phyloP scores from a whole-genome alignment of 2,329 filamentous ascomycete genomes.

The Atkinsonella texensis region DNA sequence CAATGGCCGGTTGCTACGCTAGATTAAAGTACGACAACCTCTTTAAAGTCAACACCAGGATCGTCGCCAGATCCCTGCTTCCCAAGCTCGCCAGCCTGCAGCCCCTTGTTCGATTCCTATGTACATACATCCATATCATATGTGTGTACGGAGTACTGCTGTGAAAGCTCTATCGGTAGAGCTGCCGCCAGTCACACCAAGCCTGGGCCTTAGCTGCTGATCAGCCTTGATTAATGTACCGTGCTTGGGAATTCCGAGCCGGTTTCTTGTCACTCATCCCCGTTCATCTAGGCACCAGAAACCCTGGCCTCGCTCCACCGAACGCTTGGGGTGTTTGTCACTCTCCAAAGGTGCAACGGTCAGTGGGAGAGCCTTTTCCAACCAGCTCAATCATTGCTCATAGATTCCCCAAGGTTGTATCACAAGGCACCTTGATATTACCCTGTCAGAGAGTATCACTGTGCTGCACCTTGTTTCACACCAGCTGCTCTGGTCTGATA shows the following conservation, averaged over 20 bases:
- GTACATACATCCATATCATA: too few species aligned
- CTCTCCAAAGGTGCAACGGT: constrained; percentile 27
- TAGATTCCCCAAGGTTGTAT: constrained; percentile 36
- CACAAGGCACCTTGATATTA: constrained; percentile 21
- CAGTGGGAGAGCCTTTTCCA: neutral
- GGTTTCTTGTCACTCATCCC: constrained; percentile 7
- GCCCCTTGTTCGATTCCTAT: constrained; percentile 16
- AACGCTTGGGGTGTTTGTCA: constrained; percentile 16
- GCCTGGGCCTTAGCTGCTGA: constrained; percentile 31
- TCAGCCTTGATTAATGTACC: constrained; percentile 18
- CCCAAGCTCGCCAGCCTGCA: constrained; percentile 22
- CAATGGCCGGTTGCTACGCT: too few species aligned
- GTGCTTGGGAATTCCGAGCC: constrained; percentile 14
- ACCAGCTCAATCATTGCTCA: constrained; percentile 29
- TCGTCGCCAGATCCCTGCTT: constrained; percentile 5
- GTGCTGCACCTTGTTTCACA: constrained; percentile 41
- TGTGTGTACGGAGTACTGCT: neutral
- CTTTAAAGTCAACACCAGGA: neutral
- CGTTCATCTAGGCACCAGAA: constrained; percentile 7
- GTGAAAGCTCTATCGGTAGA: constrained; percentile 20
- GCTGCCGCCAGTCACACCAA: constrained; percentile 35
- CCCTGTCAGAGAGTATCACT: constrained; percentile 28
- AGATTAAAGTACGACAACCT: too few species aligned
- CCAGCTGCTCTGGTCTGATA: constrained; percentile 21
- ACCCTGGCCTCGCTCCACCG: constrained; percentile 4